phyloP scores from a whole-genome alignment of 805 yeast species.

The Wickerhamiella cacticola region DNA sequence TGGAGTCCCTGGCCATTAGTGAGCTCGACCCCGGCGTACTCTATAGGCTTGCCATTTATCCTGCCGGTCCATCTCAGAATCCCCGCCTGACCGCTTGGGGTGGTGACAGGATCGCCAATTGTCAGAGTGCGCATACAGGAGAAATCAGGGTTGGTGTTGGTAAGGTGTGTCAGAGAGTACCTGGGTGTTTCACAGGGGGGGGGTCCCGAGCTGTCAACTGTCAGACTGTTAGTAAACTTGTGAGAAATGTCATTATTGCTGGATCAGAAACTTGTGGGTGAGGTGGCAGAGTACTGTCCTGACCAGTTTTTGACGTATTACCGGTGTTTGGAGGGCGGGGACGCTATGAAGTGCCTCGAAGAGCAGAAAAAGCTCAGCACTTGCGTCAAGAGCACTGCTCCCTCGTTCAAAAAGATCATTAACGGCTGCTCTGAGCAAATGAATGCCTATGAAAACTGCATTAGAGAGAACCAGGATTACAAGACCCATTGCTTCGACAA shows the following conservation, averaged over 20 bases:
- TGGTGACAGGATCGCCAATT: constrained; percentile 29
- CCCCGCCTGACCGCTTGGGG: constrained; percentile 62
- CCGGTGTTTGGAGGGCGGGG: constrained; percentile 52
- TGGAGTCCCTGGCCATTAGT: constrained; percentile 66
- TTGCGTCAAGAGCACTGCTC: constrained; percentile 56
- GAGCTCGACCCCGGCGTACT: constrained; percentile 79
- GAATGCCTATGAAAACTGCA: constrained; percentile 54
- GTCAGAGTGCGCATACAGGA: constrained; percentile 12
- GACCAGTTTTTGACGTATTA: constrained; percentile 60
- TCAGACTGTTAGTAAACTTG: background rate
- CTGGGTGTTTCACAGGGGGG: too few relatives aligned
- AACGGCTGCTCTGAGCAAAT: constrained; percentile 46
- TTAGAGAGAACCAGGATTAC: constrained; percentile 36
- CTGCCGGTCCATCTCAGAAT: constrained; percentile 58
- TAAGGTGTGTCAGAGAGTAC: background rate
- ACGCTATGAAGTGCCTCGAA: constrained; percentile 38
- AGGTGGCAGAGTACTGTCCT: constrained; percentile 65
- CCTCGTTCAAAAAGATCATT: constrained; percentile 60
- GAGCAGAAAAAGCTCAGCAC: constrained; percentile 46
- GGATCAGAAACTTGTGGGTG: constrained; percentile 67
- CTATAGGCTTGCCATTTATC: constrained; percentile 59
- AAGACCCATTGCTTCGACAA: constrained; percentile 43
- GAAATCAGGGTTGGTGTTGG: background rate
- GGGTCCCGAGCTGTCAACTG: background rate
- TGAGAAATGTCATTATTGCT: constrained; percentile 36